Evolutionary conservation across 257 asterid species (phyloP).

Genomic region (Petunia axillaris): DNA sequence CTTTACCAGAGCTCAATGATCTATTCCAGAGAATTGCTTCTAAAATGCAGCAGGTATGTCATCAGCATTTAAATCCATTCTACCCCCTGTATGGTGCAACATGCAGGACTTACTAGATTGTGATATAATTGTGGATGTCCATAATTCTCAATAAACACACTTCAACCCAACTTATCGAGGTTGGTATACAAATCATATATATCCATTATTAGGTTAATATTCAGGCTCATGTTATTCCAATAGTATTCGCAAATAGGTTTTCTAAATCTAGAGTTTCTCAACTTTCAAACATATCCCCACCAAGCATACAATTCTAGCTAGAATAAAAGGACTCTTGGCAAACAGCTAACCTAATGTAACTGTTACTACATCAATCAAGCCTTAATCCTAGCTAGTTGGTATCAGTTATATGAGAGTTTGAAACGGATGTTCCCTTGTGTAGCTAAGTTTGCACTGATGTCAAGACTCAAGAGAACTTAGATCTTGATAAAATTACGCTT

Average conservation of each 20-base stretch:
- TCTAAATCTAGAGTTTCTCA: not conserved
- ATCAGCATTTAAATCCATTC: conserved; percentile 7
- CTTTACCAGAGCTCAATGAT: conserved; percentile 71
- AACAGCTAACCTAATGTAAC: too few relatives aligned
- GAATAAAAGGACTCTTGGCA: too few relatives aligned
- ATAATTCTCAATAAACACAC: not conserved
- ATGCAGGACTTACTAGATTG: not conserved
- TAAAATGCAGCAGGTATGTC: conserved; percentile 79
- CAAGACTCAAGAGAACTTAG: too few relatives aligned
- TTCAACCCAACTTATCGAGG: not conserved
- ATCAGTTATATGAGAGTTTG: too few relatives aligned
- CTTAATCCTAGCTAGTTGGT: too few relatives aligned
- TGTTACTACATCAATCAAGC: too few relatives aligned
- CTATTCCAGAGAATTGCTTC: conserved; percentile 71
- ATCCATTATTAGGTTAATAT: not conserved
- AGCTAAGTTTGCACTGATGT: too few relatives aligned
- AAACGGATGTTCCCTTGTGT: too few relatives aligned
- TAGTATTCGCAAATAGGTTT: not conserved
- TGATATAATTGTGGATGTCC: not conserved
- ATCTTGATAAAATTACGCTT: too few relatives aligned
- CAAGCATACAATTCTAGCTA: not conserved
- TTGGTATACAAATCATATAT: not conserved
- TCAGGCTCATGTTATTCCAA: not conserved
- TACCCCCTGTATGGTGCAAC: conserved; percentile 15
- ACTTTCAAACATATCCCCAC: not conserved